These are phyloP conservation scores for Wakefieldia striispora DNA, from an alignment of 768 basidiomycete genomes.

Conservation along the genomic window DNA sequence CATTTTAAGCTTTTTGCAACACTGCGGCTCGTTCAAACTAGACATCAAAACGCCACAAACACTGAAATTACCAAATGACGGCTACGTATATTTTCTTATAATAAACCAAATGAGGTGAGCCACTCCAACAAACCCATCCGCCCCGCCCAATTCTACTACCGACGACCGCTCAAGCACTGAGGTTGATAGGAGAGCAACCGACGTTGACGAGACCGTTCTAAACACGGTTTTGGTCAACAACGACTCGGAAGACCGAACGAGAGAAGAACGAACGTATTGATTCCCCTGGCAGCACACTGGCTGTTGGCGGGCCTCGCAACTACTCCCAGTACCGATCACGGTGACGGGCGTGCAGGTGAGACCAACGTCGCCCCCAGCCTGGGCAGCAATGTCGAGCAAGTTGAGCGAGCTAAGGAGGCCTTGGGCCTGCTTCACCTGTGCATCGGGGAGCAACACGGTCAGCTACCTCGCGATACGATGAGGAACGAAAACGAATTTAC, in stretches of 20 bases:
- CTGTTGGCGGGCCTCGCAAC: conserved; percentile 1
- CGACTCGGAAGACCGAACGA: background rate
- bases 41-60: no score
- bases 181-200: conserved; percentile 4
- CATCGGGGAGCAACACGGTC: no score
- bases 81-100: no score
- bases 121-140: background rate
- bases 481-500: no score
- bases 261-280: background rate
- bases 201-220: conserved; percentile 3
- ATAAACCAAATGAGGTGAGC: background rate
- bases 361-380: conserved; percentile 2
- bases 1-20: no score
- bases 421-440: background rate
- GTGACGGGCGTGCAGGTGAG: conserved; percentile 6
- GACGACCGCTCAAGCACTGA: background rate
- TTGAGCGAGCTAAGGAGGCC: background rate
- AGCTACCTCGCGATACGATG: no score
- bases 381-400: background rate
- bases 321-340: conserved; percentile 3
- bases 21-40: no score
- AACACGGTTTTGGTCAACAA: background rate
- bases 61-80: no score
- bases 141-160: background rate
- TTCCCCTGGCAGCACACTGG: conserved; percentile 7